These are phyloP conservation scores for Trifolium subterraneum DNA, from an alignment of 306 rosid species.

Conservation along the genomic window DNA sequence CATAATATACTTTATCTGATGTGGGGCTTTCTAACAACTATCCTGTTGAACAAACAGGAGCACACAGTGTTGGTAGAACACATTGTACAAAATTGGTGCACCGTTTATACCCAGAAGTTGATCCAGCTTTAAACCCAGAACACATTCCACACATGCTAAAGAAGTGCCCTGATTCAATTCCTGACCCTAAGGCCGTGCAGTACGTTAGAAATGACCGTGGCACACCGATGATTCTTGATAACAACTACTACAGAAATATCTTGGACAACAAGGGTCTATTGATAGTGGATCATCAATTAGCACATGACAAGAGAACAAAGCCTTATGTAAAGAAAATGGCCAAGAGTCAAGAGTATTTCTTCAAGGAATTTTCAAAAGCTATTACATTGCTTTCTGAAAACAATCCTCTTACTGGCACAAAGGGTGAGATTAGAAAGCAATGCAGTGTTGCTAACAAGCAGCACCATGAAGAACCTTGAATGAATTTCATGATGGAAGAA, in stretches of 20 bases:
- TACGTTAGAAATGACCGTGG: conserved; percentile 98
- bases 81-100: conserved; percentile 97
- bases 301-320: conserved; percentile 84
- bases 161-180: conserved; percentile 92
- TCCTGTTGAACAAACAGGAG: conserved; percentile 54
- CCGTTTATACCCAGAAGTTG: conserved; percentile 95
- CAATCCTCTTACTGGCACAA: conserved; percentile 88
- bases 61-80: conserved; percentile 96
- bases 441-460: conserved; percentile 87
- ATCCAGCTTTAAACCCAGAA: conserved; percentile 72
- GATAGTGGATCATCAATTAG: conserved; percentile 84
- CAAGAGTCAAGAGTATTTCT: conserved; percentile 87
- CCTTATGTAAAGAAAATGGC: conserved; percentile 99
- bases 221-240: conserved; percentile 90
- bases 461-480: conserved; percentile 44
- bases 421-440: conserved; percentile 92
- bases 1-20: background rate
- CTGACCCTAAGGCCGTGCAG: conserved; percentile 95
- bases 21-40: background rate
- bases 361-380: conserved; percentile 83
- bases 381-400: conserved; percentile 83
- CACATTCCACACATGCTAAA: conserved; percentile 91
- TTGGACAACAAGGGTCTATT: conserved; percentile 90
- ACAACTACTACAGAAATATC: conserved; percentile 94
- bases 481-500: conserved; percentile 17